Conservation (phyloP, 1,284 basidiomycete species). For the Gymnopus androsaceus region DNA sequence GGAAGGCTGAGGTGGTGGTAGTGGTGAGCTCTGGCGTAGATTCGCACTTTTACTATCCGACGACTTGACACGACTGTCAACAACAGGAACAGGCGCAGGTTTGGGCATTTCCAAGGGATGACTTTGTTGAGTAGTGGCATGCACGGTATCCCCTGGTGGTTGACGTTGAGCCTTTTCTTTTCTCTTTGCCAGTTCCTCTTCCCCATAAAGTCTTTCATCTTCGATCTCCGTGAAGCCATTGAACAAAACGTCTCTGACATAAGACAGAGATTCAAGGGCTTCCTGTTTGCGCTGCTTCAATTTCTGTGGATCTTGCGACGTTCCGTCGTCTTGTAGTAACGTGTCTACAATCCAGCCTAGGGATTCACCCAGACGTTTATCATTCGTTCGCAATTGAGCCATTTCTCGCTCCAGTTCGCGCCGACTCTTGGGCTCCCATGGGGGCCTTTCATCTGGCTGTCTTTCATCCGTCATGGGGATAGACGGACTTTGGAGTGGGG, state of each 20-base stretch:
- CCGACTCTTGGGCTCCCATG: slow-evolving; percentile 65
- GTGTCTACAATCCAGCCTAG: slow-evolving; percentile 72
- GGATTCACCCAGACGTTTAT: slow-evolving; percentile 65
- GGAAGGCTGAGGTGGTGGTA: slow-evolving; percentile 3
- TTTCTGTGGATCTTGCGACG: slow-evolving; percentile 38
- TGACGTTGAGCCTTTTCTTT: slow-evolving; percentile 24
- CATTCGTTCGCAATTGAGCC: slow-evolving; percentile 48
- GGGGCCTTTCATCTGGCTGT: slow-evolving; percentile 52
- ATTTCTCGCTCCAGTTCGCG: slow-evolving; percentile 70
- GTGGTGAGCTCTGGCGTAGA: slow-evolving; percentile 15
- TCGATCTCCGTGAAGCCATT: slow-evolving; percentile 56
- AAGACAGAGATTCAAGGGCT: slow-evolving; percentile 71
- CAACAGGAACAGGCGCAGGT: slow-evolving; percentile 22
- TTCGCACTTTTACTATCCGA: slow-evolving; percentile 3
- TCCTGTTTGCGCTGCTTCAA: slow-evolving; percentile 56
- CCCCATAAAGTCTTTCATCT: slow-evolving; percentile 62
- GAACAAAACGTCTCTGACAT: slow-evolving; percentile 72
- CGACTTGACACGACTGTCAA: slow-evolving; percentile 18
- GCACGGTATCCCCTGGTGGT: slow-evolving; percentile 14
- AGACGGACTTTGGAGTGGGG: slow-evolving; percentile 46
- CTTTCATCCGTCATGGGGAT: slow-evolving; percentile 66
- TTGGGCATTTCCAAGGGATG: slow-evolving; percentile 16
- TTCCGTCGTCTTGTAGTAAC: slow-evolving; percentile 58
- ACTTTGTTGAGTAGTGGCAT: background rate
- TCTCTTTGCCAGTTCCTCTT: slow-evolving; percentile 42